Conservation (phyloP, 2,329 filamentous ascomycete genomes). For the Aspergillus pseudoglaucus region DNA sequence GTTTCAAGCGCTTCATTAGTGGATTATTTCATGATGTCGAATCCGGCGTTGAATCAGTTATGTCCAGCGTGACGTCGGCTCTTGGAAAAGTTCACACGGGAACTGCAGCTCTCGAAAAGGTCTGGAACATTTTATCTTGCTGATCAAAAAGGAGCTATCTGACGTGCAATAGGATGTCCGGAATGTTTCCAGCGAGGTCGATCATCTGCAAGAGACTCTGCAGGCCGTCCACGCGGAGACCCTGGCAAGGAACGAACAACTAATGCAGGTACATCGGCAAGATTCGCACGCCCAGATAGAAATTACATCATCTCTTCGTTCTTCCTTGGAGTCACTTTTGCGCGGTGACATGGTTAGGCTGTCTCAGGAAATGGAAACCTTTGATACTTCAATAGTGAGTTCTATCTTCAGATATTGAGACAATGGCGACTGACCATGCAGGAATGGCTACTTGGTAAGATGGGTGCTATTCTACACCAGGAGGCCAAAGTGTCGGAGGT, state of each 20-base stretch:
- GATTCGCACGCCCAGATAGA: slow-evolving; percentile 21
- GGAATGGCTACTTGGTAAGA: slow-evolving; percentile 26
- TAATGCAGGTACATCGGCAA: slow-evolving; percentile 19
- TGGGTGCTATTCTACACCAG: slow-evolving; percentile 25
- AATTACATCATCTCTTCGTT: slow-evolving; percentile 24
- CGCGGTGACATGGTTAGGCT: slow-evolving; percentile 24
- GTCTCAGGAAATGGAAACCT: slow-evolving; percentile 19
- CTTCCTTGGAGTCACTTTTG: slow-evolving; percentile 27
- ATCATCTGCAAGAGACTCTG: slow-evolving; percentile 19
- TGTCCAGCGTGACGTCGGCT: slow-evolving; percentile 13
- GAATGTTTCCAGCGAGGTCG: slow-evolving; percentile 18
- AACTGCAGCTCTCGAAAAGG: slow-evolving; percentile 15
- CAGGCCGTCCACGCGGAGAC: slow-evolving; percentile 21
- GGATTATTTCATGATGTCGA: slow-evolving; percentile 21
- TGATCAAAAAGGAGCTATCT: not conserved
- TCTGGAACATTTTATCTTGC: slow-evolving; percentile 3
- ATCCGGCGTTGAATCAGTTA: slow-evolving; percentile 14
- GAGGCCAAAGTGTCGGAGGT: slow-evolving; percentile 30
- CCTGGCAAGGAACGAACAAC: slow-evolving; percentile 20
- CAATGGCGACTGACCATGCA: slow-evolving; percentile 10
- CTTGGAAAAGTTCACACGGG: slow-evolving; percentile 14
- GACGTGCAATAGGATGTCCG: slow-evolving; percentile 23
- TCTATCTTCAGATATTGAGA: slow-evolving; percentile 2
- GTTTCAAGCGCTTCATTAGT: slow-evolving; percentile 18
- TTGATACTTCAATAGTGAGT: slow-evolving; percentile 32